Base-by-base conservation (phyloP, 495 filamentous ascomycete genomes). In the Xylaria grammica region DNA sequence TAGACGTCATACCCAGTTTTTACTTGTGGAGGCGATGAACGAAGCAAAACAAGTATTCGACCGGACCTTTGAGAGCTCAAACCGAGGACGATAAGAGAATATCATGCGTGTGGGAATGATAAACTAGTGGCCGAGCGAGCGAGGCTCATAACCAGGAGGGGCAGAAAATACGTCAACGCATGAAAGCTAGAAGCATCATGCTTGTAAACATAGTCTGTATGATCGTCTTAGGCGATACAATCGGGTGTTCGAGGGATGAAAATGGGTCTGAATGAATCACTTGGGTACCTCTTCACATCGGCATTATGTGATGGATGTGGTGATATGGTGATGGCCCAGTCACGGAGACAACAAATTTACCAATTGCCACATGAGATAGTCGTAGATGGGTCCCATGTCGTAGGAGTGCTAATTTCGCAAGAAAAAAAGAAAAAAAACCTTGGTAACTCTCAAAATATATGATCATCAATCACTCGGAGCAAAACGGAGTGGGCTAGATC, bases 191-290 rank as follows among this genome's bases (percentile, higher is more conserved):
- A 57, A 56, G 30, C 32, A 58, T 26, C 53, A 58, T 58, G 53
- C 51, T 56, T 64, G 62, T 64, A 64, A 56, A 22, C 36, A 64
- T 50, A 57, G 32, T 49, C 17, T 64, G 62, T 64, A 63, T 46
- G 53, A 42, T 55, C 40, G 34, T 55, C 60, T n/a, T 19, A 38
- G 51, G 50, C 60, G 29, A 55, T 48, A 48, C 19, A 55, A 38
- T 1, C 27, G 51, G 50, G 38, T 63, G 60, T 55, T 55, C 38
- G 24, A 36, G 34, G 60, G 60, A 26, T 36, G 50, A 55, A 54
- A 63, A 63, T 17, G 38, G 60, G 50, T 40, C 38, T 15, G 49
- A 63, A 55, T 45, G 46, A 63, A 48, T 63, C 19, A 24, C 49
- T 62, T 62, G 48, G 38, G 30, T 53, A 53, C 49, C 19, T 48